phyloP scores from a whole-genome alignment of 176 grass and related monocot species.

The Alloteropsis semialata region DNA sequence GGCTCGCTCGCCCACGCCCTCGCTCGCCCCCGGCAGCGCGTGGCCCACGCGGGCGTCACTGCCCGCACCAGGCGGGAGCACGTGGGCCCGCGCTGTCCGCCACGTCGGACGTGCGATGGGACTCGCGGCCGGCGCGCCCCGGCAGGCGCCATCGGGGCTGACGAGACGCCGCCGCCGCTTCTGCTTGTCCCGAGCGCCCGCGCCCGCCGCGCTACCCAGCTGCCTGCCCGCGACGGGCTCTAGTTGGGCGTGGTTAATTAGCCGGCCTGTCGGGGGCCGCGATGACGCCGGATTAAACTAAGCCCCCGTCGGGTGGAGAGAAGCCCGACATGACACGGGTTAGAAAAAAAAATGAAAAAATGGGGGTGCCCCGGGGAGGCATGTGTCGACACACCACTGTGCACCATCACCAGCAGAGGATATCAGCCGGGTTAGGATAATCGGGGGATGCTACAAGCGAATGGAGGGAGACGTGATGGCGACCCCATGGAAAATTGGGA shows the following conservation, averaged over 20 bases:
- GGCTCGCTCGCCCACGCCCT: too few species aligned
- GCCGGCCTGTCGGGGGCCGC: constrained; percentile 19
- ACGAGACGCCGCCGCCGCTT: constrained; percentile 18
- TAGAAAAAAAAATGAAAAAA: too few species aligned
- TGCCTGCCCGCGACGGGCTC: not conserved
- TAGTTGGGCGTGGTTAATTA: not conserved
- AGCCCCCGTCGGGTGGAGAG: not conserved
- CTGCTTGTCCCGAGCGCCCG: constrained; percentile 1
- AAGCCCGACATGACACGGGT: constrained; percentile 20
- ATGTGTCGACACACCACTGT: constrained; percentile 31
- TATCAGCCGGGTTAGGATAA: not conserved
- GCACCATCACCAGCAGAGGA: not conserved
- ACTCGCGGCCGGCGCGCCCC: constrained; percentile 29
- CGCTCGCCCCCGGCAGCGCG: constrained; percentile 44
- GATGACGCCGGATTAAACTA: constrained; percentile 5
- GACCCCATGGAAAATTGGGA: not conserved
- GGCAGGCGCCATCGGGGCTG: constrained; percentile 30
- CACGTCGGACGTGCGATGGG: constrained; percentile 46
- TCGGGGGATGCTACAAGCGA: not conserved
- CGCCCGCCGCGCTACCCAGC: not conserved
- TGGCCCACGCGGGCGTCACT: constrained; percentile 60
- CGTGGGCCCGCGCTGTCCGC: constrained; percentile 49
- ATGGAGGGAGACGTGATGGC: not conserved
- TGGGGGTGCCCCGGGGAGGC: not conserved
- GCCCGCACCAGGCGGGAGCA: constrained; percentile 25